Base-by-base conservation (phyloP, 2,329 filamentous ascomycete species). In the Talaromyces islandicus region DNA sequence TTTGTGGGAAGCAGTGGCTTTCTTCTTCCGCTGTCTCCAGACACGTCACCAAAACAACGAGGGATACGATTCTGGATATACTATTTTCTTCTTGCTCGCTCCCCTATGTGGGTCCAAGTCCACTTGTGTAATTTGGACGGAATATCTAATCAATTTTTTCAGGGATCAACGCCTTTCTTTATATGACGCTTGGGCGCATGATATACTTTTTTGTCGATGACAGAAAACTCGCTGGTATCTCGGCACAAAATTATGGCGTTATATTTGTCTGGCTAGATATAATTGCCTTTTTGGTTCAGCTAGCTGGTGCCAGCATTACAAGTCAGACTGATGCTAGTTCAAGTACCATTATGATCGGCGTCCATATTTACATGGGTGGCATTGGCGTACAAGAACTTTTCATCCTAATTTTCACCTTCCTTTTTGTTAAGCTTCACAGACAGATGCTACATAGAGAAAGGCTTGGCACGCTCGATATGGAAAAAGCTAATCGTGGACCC, bases 281-380 rank as follows among this genome's bases (percentile, higher is more conserved):
- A 10, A 30, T 29, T 7, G 51, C 51, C 12, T 54, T 54, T 25
- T 19, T 54, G 19, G 30, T 35, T 21, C 51, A 54, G 25, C 25
- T 54, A 11, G 25, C 25, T 54, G 51, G 51, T 19, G 51, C 51
- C 30, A 25, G 56, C n/a, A 62, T 64, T 55, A 57, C 50, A 51
- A 63, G 66, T 0, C 64, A 65, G 11, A 65, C 69, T 0, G 69
- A 74, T 51, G 69, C 71, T 17, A 35, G 61, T 61, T 68, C 0
- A 79, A 78, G 1, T 64, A 25, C 66, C 62, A 48, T 66, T 2
- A 14, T 81, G 19, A 32, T 66, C 1, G 69, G 69, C 2, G 63
- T 68, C n/a, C 74, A 82, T 64, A 78, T 81, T 60, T 84, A 83
- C 68, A 83, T 82, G 78, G 80, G 76, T 10, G 81, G 81, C 0